Evolutionary conservation across 306 rosid genomes (phyloP).

Genomic region (Cicer judaicum): DNA sequence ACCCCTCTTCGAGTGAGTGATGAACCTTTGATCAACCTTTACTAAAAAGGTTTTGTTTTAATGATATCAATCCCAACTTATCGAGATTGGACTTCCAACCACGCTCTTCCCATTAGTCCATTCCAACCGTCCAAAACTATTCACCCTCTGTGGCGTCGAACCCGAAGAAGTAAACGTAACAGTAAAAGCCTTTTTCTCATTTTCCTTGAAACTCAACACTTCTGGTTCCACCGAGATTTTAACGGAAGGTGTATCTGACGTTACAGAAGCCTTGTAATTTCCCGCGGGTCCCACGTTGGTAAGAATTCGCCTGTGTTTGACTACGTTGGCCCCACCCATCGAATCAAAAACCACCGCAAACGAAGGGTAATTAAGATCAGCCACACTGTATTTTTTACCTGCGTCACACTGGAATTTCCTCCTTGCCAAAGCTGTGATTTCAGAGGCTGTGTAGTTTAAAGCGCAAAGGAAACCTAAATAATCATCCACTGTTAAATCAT

Average conservation of each 20-base stretch:
- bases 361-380: slow-evolving; percentile 80
- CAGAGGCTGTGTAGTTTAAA: slow-evolving; percentile 56
- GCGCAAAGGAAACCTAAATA: slow-evolving; percentile 77
- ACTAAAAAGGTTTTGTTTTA: background rate
- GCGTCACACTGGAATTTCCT: slow-evolving; percentile 68
- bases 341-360: slow-evolving; percentile 64
- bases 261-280: slow-evolving; percentile 62
- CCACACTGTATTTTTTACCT: slow-evolving; percentile 65
- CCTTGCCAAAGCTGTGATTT: slow-evolving; percentile 57
- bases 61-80: slow-evolving; percentile 40
- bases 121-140: slow-evolving; percentile 63
- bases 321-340: slow-evolving; percentile 44
- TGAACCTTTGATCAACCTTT: slow-evolving; percentile 39
- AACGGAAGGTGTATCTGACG: slow-evolving; percentile 52
- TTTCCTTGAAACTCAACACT: slow-evolving; percentile 59
- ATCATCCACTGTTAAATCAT: slow-evolving; percentile 70
- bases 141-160: slow-evolving; percentile 27
- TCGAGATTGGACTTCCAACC: slow-evolving; percentile 75
- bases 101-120: slow-evolving; percentile 84
- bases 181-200: slow-evolving; percentile 70
- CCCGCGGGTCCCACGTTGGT: slow-evolving; percentile 85
- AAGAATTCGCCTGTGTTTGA: slow-evolving; percentile 62
- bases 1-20: slow-evolving; percentile 57
- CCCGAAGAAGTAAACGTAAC: slow-evolving; percentile 61
- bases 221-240: slow-evolving; percentile 74